phyloP scores from a whole-genome alignment of 2,329 filamentous ascomycete genomes.

The Xylaria sp. region DNA sequence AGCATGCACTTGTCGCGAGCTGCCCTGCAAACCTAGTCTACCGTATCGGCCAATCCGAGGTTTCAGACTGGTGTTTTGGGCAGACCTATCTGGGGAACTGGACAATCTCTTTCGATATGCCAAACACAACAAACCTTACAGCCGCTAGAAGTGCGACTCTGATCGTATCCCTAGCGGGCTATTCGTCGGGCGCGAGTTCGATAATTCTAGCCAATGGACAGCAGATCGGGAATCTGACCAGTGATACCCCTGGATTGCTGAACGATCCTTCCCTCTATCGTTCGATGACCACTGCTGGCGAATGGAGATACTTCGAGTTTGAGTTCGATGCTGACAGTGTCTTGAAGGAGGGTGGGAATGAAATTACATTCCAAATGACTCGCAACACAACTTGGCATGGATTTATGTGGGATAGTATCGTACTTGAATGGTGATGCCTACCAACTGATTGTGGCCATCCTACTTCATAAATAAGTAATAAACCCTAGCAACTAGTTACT shows the following conservation, averaged over 20 bases:
- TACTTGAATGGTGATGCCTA: constrained; percentile 31
- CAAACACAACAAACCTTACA: background rate
- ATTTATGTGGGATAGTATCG: constrained; percentile 37
- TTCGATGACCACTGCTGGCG: constrained; percentile 58
- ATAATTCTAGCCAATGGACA: constrained; percentile 56
- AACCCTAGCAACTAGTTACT: too few species aligned
- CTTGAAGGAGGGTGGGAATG: constrained; percentile 42
- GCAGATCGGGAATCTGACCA: constrained; percentile 56
- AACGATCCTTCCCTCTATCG: constrained; percentile 61
- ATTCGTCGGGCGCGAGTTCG: constrained; percentile 55
- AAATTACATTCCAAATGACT: constrained; percentile 41
- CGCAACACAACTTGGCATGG: constrained; percentile 36
- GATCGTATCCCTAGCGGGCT: constrained; percentile 58
- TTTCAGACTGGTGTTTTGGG: constrained; percentile 61
- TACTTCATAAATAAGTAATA: too few species aligned
- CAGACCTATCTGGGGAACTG: constrained; percentile 55
- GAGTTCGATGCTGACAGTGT: constrained; percentile 38
- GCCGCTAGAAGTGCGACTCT: constrained; percentile 50
- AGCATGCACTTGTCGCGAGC: constrained; percentile 57
- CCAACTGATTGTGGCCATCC: too few species aligned
- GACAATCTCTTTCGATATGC: constrained; percentile 49
- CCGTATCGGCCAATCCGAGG: constrained; percentile 53
- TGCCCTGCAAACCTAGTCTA: constrained; percentile 60
- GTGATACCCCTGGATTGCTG: constrained; percentile 45
- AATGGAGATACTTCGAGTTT: constrained; percentile 60